A percentile compares a stretch with the other conserved stretches of the same genome.
Evolutionary conservation across 108 stramenopile genomes (phyloP).

Genomic region (Bacterosira constricta): DNA sequence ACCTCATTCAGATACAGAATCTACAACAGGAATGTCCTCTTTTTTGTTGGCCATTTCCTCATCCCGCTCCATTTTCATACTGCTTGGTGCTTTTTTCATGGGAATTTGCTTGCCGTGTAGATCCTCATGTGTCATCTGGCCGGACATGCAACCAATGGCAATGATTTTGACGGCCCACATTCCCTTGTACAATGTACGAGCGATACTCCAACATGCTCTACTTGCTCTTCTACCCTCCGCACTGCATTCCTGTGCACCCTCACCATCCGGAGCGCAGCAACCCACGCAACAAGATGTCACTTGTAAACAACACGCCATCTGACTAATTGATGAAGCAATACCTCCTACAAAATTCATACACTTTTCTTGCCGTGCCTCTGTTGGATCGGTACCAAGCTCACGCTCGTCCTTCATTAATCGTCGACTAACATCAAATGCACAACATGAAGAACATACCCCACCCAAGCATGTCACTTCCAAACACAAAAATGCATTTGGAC

Average conservation of each 20-base stretch:
- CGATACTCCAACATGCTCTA: constrained; percentile 55
- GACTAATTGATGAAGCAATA: constrained; percentile 34
- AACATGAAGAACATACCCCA: constrained; percentile 59
- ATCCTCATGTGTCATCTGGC: constrained; percentile 57
- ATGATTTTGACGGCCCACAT: constrained; percentile 56
- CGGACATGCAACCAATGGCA: constrained; percentile 59
- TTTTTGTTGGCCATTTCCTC: not conserved
- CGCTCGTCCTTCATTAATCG: constrained; percentile 55
- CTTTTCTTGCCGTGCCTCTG: constrained; percentile 56
- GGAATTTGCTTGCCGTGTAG: not conserved
- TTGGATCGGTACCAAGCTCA: constrained; percentile 56
- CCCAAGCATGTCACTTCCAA: constrained; percentile 53
- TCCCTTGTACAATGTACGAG: constrained; percentile 56
- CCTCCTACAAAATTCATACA: constrained; percentile 52
- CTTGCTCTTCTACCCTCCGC: constrained; percentile 55
- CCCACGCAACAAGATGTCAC: constrained; percentile 42
- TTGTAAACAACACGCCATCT: constrained; percentile 37
- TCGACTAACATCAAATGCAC: constrained; percentile 68
- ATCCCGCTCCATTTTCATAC: constrained; percentile 12
- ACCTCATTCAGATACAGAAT: not conserved
- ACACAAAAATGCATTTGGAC: constrained; percentile 57
- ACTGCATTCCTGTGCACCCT: constrained; percentile 65
- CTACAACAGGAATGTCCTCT: not conserved
- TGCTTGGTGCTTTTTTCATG: constrained; percentile 2
- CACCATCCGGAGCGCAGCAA: constrained; percentile 53